A percentile compares a stretch with the other conserved stretches of the same genome.
These are phyloP conservation scores for Licmophora abbreviata DNA, from an alignment of 108 stramenopile genomes.

Conservation along the genomic window DNA sequence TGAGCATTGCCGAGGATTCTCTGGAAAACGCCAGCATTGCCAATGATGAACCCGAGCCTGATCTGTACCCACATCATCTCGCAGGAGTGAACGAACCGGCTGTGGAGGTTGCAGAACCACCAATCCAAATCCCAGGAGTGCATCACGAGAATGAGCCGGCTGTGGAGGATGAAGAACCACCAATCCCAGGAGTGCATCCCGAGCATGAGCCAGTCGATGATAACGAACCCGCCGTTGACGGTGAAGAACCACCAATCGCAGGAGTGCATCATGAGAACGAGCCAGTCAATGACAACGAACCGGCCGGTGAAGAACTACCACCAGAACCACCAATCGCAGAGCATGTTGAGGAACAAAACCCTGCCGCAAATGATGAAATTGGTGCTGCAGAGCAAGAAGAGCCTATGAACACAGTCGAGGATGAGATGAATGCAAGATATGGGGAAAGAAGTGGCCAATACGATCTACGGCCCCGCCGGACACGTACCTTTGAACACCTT, in stretches of 20 bases:
- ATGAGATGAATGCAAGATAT: slow-evolving; percentile 8
- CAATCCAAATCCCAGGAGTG: slow-evolving; percentile 2
- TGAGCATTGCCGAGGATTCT: no score
- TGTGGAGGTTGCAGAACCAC: not conserved
- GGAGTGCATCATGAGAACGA: not conserved
- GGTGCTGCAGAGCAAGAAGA: slow-evolving; percentile 4
- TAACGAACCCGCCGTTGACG: not conserved
- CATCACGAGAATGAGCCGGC: not conserved
- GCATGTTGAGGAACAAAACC: slow-evolving; percentile 5
- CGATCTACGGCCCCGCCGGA: slow-evolving; percentile 2
- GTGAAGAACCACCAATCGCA: not conserved
- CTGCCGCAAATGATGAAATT: not conserved
- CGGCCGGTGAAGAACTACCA: not conserved
- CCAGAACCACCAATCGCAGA: not conserved
- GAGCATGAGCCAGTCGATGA: not conserved
- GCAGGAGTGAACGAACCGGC: not conserved
- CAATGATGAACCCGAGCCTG: not conserved
- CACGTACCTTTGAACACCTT: slow-evolving; percentile 4
- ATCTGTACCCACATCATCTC: no score
- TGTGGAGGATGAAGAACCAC: not conserved
- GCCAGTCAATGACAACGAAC: not conserved
- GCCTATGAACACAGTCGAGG: not conserved
- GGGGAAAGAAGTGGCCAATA: slow-evolving; percentile 1
- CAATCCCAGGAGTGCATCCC: not conserved
- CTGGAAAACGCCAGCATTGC: slow-evolving; percentile 1